These are phyloP conservation scores for Dothiorella sarmentorum DNA, from an alignment of 2,329 filamentous ascomycete genomes.

Conservation along the genomic window DNA sequence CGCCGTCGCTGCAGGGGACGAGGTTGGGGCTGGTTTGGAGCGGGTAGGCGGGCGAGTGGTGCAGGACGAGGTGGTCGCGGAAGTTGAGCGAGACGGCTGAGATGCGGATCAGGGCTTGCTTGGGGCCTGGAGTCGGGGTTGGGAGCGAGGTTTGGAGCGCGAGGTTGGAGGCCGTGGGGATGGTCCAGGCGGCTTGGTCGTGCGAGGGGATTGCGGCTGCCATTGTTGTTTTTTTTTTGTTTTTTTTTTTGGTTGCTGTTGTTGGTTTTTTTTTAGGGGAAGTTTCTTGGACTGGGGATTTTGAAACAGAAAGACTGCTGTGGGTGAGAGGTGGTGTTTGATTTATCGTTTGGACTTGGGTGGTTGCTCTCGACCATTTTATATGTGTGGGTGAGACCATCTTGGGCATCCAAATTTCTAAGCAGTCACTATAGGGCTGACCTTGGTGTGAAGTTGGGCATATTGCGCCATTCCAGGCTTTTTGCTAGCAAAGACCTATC, in stretches of 20 bases:
- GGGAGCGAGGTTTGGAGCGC: background rate
- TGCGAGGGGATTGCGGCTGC: no score
- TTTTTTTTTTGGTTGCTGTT: no score
- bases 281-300: no score
- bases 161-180: background rate
- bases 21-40: background rate
- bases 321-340: background rate
- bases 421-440: background rate
- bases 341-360: background rate
- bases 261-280: no score
- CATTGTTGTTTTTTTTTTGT: no score
- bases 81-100: constrained; percentile 12
- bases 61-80: constrained; percentile 7
- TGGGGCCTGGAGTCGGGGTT: background rate
- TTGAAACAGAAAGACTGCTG: no score
- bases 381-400: background rate
- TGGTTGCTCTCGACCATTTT: background rate
- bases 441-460: no score
- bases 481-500: background rate
- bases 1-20: constrained; percentile 25
- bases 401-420: background rate
- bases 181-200: constrained; percentile 1
- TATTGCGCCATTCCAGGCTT: background rate
- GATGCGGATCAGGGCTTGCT: constrained; percentile 20
- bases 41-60: constrained; percentile 9